Percentiles rank a stretch among this genome's conserved stretches.
Evolutionary conservation across 345 rosid genomes (phyloP).

Genomic region (Mangifera indica): DNA sequence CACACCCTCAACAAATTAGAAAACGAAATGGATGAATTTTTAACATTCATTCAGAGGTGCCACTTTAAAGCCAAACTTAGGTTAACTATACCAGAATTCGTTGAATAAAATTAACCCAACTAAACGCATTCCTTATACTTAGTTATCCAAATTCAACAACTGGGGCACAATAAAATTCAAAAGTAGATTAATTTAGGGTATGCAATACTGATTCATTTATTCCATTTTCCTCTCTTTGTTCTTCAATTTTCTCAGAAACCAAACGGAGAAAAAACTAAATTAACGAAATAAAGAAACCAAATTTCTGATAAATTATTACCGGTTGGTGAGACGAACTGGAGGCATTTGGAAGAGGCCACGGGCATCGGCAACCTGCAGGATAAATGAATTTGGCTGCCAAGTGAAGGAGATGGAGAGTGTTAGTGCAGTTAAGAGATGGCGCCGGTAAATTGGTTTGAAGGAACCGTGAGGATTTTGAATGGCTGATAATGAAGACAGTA

Average conservation of each 20-base stretch:
- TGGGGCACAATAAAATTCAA: too few species aligned
- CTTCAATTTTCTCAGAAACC: background rate
- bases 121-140: too few species aligned
- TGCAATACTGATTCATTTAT: too few species aligned
- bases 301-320: constrained; percentile 29
- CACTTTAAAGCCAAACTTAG: background rate
- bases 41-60: background rate
- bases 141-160: too few species aligned
- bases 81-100: background rate
- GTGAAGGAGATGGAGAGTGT: constrained; percentile 31
- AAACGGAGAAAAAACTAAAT: background rate
- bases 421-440: constrained; percentile 43
- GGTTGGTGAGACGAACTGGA: constrained; percentile 52
- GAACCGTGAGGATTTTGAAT: constrained; percentile 12
- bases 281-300: background rate
- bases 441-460: constrained; percentile 37
- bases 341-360: constrained; percentile 81
- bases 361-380: constrained; percentile 30
- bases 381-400: constrained; percentile 2
- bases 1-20: constrained; percentile 22
- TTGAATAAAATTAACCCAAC: too few species aligned
- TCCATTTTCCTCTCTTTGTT: too few species aligned
- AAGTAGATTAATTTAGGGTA: too few species aligned
- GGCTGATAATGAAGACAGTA: constrained; percentile 14
- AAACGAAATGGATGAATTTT: constrained; percentile 2